Evolutionary conservation across 441 rosid species (phyloP).

Genomic region (Kokia cookei): DNA sequence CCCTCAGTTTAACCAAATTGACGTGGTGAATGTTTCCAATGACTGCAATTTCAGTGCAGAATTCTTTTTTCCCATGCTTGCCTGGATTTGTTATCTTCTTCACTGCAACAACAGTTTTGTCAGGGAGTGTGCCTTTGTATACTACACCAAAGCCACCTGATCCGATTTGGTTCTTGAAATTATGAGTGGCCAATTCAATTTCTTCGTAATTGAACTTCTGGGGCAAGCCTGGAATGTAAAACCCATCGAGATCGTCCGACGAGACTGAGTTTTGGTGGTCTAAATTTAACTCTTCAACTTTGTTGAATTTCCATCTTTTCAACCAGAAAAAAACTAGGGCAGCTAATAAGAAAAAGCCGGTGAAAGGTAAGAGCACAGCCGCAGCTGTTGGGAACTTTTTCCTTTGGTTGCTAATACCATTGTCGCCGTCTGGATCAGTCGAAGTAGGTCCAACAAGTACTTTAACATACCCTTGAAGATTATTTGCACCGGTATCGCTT

Average conservation of each 20-base stretch:
- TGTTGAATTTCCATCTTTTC: constrained; percentile 42
- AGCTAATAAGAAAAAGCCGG: constrained; percentile 33
- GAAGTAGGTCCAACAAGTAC: constrained; percentile 30
- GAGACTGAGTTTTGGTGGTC: constrained; percentile 26
- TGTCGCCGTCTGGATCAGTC: constrained; percentile 6
- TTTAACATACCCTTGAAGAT: constrained; percentile 47
- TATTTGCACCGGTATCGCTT: constrained; percentile 17
- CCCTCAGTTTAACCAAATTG: constrained; percentile 80
- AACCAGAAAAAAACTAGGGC: constrained; percentile 44
- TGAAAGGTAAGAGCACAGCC: constrained; percentile 56
- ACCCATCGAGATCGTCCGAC: constrained; percentile 66
- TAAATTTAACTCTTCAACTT: constrained; percentile 23
- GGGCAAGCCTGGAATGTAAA: constrained; percentile 82
- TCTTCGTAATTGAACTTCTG: constrained; percentile 65
- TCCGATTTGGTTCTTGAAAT: constrained; percentile 62
- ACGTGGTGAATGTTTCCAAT: constrained; percentile 80
- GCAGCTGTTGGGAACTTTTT: constrained; percentile 47
- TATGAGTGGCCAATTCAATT: constrained; percentile 67
- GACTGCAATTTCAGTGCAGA: constrained; percentile 78
- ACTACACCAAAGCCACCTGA: constrained; percentile 85
- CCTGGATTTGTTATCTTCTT: constrained; percentile 76
- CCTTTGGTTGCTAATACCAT: constrained; percentile 11
- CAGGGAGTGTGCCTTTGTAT: constrained; percentile 61
- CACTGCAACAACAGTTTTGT: constrained; percentile 63
- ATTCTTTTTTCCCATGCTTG: constrained; percentile 67